A percentile compares a stretch with the other conserved stretches of the same genome.
Conservation (phyloP, 2,329 filamentous ascomycete genomes). For the Thelonectria rubi region DNA sequence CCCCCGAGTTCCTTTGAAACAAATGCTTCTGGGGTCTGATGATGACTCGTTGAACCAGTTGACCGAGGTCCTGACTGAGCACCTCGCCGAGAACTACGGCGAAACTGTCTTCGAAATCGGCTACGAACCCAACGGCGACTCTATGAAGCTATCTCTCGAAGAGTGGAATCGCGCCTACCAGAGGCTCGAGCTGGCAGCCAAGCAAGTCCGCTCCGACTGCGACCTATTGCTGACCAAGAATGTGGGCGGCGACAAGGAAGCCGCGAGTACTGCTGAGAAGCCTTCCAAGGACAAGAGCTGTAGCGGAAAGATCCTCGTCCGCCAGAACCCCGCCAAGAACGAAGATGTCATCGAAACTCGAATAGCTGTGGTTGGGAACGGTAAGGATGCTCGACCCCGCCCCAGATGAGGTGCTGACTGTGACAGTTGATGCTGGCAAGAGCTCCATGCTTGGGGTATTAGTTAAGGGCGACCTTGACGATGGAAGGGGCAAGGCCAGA, state of each 20-base stretch:
- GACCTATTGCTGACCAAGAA: constrained; percentile 89
- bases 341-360: constrained; percentile 95
- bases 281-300: constrained; percentile 76
- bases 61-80: constrained; percentile 69
- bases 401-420: constrained; percentile 26
- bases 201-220: constrained; percentile 75
- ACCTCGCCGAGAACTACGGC: constrained; percentile 84
- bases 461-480: constrained; percentile 94
- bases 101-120: constrained; percentile 94
- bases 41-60: constrained; percentile 72
- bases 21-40: constrained; percentile 73
- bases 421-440: constrained; percentile 90
- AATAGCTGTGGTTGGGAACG: constrained; percentile 96
- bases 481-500: constrained; percentile 90
- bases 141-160: constrained; percentile 77
- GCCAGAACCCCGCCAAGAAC: constrained; percentile 75
- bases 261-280: constrained; percentile 61
- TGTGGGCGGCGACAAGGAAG: constrained; percentile 80
- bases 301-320: constrained; percentile 87
- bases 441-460: constrained; percentile 95
- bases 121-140: constrained; percentile 87
- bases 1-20: constrained; percentile 74
- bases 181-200: constrained; percentile 72
- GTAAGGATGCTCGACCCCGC: constrained; percentile 50
- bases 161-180: constrained; percentile 80